Base-by-base conservation (phyloP, 208 protist genomes). In the Leishmania amazonensis region DNA sequence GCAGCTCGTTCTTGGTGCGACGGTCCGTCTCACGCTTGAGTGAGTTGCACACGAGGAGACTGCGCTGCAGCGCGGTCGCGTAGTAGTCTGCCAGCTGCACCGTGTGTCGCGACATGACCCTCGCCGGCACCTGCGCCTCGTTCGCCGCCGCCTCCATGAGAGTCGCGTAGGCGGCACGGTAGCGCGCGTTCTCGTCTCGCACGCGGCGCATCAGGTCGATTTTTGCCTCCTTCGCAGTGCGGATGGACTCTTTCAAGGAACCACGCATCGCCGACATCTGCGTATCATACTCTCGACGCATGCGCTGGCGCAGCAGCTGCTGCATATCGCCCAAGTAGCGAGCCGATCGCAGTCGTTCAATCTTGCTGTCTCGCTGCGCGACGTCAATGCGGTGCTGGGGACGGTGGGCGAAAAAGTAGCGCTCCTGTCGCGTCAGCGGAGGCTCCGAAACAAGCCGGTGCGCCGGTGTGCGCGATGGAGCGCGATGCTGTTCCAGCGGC, bases 141-240 rank as follows among this genome's bases (percentile, higher is more conserved):
- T 95, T 95, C 28, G 89, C 88, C 0, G 93, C 95, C 31, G 90
- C 85, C 72, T 87, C 87, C 86, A 97, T 93, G 54, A 96, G 78
- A 3, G 86, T 85, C 15, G 86, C 85, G 84, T 96, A 97, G n/a
- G 93, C 93, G 0, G 79, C 83, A 7, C 88, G 86, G 87, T 96
- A 96, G 42, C 91, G 93, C 65, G 88, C 81, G 78, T 97, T 93
- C 89, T 95, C 93, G 17, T 97, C 92, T 24, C 87, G 87, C 45
- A 96, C 86, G 28, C 83, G 88, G 19, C 86, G 88, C 89, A 87
- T 90, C 17, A 85, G 78, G 58, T 96, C 93, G 28, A 81, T 71
- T 78, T 87, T 88, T 38, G 93, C 90, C 24, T 65, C 73, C 57
- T 76, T 57, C 45, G 88, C 84, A 1, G 75, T 53, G 35, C 68